Evolutionary conservation across 441 rosid genomes (phyloP), one percentile per base, ranked within the genome.

Genomic region (Capsella rubella): DNA sequence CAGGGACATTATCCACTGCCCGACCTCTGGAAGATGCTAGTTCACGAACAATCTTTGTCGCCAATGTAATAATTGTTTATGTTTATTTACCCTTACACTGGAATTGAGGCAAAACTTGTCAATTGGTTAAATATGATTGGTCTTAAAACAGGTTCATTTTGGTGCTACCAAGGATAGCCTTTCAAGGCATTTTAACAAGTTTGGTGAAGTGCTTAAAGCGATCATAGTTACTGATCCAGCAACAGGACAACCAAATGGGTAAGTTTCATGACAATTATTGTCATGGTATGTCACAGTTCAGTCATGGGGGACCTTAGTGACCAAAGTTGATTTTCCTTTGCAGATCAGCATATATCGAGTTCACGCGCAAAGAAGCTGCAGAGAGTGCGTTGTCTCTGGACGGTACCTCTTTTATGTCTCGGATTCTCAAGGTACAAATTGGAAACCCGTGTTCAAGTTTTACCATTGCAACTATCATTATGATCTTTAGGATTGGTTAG

Each of bases 191-290:
- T 93, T 95, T 78, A 95, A 85, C 47, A 95, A 88, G 88, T 90
- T 82, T 62, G 98, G 99, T 12, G 97, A 93, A 69, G 93, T 95
- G 59, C 84, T 93, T 6, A 91, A 95, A 82, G 98, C 91, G 42
- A 80, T 87, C 75, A 90, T 93, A 58, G 83, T 91, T 64, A 87
- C 91, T 53, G 98, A 95, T 79, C 94, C 94, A 28, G 86, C 95
- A 6, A 93, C 97, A 32, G 94, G 97, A 62, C 97, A 89, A 78
- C 95, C 98, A 18, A 87, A 76, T 78, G 99, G 99, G 99, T 93
- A 77, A 78, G 79, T 53, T 15, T 52, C 64, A 58, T 21, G 32
- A 21, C 37, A 6, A 34, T n/a, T 32, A 62, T 55, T 55, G 16
- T 74, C 66, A 79, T 28, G 25, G 50, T 65, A 45, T 69, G 32